Conservation (phyloP, 768 basidiomycete genomes). For the Fomitopsis serialis region DNA sequence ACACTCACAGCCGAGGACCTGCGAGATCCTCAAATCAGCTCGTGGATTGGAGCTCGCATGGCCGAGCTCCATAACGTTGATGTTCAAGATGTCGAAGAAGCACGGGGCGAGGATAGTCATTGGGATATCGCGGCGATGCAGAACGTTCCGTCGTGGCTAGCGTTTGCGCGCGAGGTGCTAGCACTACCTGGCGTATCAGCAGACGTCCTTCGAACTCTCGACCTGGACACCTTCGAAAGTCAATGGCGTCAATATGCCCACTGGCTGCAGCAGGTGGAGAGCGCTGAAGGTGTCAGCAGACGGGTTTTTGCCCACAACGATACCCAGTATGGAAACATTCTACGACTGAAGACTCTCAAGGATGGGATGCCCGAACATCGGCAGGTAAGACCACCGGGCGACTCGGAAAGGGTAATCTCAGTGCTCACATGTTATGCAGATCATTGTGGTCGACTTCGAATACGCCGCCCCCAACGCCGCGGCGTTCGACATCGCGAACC, state of each 20-base stretch:
- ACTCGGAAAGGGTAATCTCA: background rate
- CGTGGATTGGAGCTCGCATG: conserved; percentile 93
- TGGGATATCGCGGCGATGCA: conserved; percentile 57
- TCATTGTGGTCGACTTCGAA: conserved; percentile 97
- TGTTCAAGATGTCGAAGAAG: conserved; percentile 56
- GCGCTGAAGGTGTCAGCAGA: conserved; percentile 50
- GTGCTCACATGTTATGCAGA: conserved; percentile 37
- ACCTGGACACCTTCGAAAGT: conserved; percentile 55
- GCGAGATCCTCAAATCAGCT: conserved; percentile 66
- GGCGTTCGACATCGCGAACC: conserved; percentile 94
- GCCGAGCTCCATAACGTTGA: conserved; percentile 94
- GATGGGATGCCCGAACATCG: conserved; percentile 67
- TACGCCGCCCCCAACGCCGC: conserved; percentile 92
- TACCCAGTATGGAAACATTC: conserved; percentile 90
- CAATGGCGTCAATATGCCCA: conserved; percentile 65
- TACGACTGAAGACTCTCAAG: conserved; percentile 57
- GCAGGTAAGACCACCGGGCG: conserved; percentile 40
- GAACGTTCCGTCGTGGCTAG: conserved; percentile 71
- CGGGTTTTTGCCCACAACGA: conserved; percentile 92
- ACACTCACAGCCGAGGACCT: conserved; percentile 77
- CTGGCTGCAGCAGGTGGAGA: conserved; percentile 64
- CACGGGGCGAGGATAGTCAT: conserved; percentile 36
- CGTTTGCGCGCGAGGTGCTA: conserved; percentile 69
- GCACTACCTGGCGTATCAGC: conserved; percentile 47
- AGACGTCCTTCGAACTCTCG: conserved; percentile 45